These are phyloP conservation scores for Heterobasidion occidentale DNA, from an alignment of 1,284 basidiomycete genomes.

Conservation along the genomic window DNA sequence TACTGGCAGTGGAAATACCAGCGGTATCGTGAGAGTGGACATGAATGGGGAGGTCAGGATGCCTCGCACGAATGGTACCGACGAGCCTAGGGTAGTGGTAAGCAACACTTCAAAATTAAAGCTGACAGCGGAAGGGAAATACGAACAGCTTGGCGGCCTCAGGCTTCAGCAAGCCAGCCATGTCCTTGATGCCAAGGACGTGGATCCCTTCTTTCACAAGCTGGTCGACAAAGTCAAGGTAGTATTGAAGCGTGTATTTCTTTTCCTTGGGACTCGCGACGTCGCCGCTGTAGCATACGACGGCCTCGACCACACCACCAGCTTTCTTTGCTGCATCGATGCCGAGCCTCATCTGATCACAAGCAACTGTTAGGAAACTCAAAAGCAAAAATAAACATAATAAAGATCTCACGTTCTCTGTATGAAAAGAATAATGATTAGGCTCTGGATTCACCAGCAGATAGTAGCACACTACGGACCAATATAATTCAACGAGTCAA, in stretches of 20 bases:
- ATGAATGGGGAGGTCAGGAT: constrained; percentile 98
- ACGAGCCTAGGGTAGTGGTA: constrained; percentile 47
- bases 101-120: background rate
- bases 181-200: constrained; percentile 98
- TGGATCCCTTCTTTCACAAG: constrained; percentile 96
- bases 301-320: constrained; percentile 95
- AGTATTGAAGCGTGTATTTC: constrained; percentile 98
- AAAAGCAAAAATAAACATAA: background rate
- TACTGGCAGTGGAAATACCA: constrained; percentile 94
- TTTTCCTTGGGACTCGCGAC: constrained; percentile 92
- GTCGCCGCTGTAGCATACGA: constrained; percentile 99
- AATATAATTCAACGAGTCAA: constrained; percentile 98
- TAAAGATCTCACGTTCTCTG: constrained; percentile 50
- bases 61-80: constrained; percentile 89
- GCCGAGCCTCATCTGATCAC: constrained; percentile 78
- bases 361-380: background rate
- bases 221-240: constrained; percentile 92
- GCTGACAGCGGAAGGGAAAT: background rate
- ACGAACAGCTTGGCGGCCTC: constrained; percentile 82
- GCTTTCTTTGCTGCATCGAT: constrained; percentile 99
- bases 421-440: background rate
- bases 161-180: constrained; percentile 98
- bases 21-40: constrained; percentile 99
- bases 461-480: constrained; percentile 40
- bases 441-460: background rate